These are phyloP conservation scores for Sporothrix brasiliensis DNA, from an alignment of 2,329 filamentous ascomycete species.

Conservation along the genomic window DNA sequence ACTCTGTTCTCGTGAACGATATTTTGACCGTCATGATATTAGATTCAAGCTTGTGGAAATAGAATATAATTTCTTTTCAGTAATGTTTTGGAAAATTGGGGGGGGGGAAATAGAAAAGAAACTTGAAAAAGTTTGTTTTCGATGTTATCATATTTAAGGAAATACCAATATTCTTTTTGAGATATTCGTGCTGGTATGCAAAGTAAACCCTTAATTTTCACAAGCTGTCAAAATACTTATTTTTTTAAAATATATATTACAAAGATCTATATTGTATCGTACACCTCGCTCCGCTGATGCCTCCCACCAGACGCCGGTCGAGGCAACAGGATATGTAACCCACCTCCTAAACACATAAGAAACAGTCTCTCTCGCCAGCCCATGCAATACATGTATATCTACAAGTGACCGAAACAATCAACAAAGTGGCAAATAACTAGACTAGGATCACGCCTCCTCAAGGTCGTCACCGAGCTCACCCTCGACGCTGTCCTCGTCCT, in stretches of 20 bases:
- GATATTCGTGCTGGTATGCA: no score
- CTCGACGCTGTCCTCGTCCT: slow-evolving; percentile 40
- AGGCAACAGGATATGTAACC: neutral
- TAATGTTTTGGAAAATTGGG: no score
- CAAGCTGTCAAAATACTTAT: neutral
- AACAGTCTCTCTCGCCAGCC: neutral
- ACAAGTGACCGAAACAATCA: neutral
- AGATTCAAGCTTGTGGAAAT: no score
- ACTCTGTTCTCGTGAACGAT: no score
- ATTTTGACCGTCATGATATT: no score
- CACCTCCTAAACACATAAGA: neutral
- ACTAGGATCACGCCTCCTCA: neutral
- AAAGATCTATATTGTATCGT: slow-evolving; percentile 3
- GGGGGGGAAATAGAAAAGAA: no score
- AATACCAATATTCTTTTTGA: no score
- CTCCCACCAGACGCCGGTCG: neutral
- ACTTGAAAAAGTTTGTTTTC: no score
- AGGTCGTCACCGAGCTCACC: slow-evolving; percentile 34
- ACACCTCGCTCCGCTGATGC: neutral
- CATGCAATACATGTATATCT: slow-evolving; percentile 19
- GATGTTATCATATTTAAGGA: no score
- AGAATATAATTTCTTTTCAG: no score
- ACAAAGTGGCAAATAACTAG: neutral
- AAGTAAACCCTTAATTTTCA: no score
- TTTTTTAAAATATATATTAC: neutral